These are phyloP conservation scores for Serpula lacrymans DNA, from an alignment of 768 basidiomycete species.

Conservation along the genomic window DNA sequence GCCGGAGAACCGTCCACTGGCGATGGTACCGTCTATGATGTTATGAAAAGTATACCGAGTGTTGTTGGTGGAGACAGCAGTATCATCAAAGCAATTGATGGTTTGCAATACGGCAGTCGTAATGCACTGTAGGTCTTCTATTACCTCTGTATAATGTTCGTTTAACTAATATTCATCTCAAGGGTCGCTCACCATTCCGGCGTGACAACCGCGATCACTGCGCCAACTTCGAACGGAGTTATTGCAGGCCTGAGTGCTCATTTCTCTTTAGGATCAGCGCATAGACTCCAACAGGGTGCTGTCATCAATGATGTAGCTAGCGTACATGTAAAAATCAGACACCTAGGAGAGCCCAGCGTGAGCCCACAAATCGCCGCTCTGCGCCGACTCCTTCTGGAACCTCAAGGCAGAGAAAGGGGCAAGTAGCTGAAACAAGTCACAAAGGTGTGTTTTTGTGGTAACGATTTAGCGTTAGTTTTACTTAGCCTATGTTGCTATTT, in stretches of 20 bases:
- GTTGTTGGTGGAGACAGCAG: constrained; percentile 35
- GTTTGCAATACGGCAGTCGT: constrained; percentile 50
- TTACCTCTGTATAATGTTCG: constrained; percentile 1
- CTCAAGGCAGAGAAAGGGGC: constrained; percentile 21
- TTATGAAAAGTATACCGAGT: constrained; percentile 28
- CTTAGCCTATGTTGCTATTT: background rate
- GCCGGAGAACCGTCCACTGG: constrained; percentile 57
- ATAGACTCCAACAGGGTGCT: constrained; percentile 59
- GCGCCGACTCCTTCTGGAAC: constrained; percentile 41
- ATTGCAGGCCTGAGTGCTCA: constrained; percentile 60
- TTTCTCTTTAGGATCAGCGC: constrained; percentile 55
- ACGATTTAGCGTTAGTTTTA: background rate
- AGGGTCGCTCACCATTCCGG: constrained; percentile 75
- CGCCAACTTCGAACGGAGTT: constrained; percentile 55
- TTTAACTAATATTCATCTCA: constrained; percentile 22
- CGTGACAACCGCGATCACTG: constrained; percentile 64
- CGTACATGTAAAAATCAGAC: constrained; percentile 52
- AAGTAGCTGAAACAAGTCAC: constrained; percentile 33
- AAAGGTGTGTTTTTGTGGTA: constrained; percentile 32
- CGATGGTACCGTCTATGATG: constrained; percentile 61
- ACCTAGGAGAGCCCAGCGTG: constrained; percentile 37
- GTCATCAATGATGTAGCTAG: constrained; percentile 65
- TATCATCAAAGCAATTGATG: constrained; percentile 62
- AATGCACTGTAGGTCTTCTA: constrained; percentile 42
- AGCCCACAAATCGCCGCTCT: constrained; percentile 63